Base-by-base conservation (phyloP, 2,329 filamentous ascomycete genomes). In the Exophiala spinifera region DNA sequence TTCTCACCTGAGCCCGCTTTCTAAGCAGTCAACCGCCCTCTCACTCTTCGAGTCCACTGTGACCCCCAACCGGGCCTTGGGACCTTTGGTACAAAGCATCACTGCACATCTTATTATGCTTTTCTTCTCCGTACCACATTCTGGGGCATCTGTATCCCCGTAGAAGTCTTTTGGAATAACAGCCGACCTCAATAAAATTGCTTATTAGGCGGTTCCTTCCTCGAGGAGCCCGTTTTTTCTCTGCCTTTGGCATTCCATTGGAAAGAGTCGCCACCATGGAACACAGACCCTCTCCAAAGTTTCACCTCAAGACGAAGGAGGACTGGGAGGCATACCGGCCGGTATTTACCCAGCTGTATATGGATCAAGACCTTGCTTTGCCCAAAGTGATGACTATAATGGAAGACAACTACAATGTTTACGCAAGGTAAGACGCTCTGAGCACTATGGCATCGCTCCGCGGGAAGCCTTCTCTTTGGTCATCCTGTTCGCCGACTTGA, bases 311-410 rank as follows among this genome's bases (percentile, higher is more conserved):
- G n/a, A 48, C 54, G 11, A 42, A 44, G 21, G 44, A 37, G 19
- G 79, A 84, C 63, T 86, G 84, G 84, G 80, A 83, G 53, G 81
- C 80, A 54, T 86, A 85, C 69, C 76, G 80, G 62, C 78, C 80
- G n/a, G 75, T 83, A 59, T 86, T 82, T 72, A 83, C 81, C 68
- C 79, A 81, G 60, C 79, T 92, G 65, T 92, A 91, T 64, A 88
- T 91, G 60, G 81, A 84, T 55, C 86, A 92, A 71, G 83, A 83
- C 19, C 23, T 23, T 20, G 80, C 83, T 34, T 72, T 91, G 52
- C 83, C 87, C 62, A 83, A 91, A 61, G 86, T 92, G 25, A 86
- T 88, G 75, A 77, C 83, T 14, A 84, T 84, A 64, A 84, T 89
- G 77, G 81, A 77, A 61, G 74, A 74, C 53, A 74, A 79, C 54